Evolutionary conservation across 139 green algal species (phyloP).

Genomic region (Chlamydomonas incerta): DNA sequence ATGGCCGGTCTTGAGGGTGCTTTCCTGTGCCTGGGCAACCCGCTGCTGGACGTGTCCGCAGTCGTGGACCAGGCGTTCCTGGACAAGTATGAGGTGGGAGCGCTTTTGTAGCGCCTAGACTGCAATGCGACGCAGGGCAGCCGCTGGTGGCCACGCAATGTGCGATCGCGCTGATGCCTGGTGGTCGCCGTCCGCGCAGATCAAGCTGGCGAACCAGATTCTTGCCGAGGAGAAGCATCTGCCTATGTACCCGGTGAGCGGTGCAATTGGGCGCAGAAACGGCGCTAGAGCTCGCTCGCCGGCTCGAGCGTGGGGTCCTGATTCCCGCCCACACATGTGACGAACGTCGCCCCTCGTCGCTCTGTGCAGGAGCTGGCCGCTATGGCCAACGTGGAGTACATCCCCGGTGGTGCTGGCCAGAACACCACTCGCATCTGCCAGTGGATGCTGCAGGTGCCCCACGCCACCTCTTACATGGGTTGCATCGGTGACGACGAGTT

Average conservation of each 20-base stretch:
- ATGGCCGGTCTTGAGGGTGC: conserved; percentile 58
- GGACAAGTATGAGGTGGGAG: conserved; percentile 87
- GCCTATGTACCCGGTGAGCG: conserved; percentile 86
- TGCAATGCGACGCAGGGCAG: background rate
- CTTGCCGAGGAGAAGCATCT: conserved; percentile 97
- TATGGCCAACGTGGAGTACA: conserved; percentile 92
- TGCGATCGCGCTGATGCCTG: too few relatives aligned
- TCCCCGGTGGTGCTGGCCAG: conserved; percentile 97
- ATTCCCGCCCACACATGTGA: background rate
- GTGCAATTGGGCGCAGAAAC: background rate
- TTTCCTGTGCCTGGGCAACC: conserved; percentile 96
- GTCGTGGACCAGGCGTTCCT: conserved; percentile 88
- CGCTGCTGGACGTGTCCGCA: conserved; percentile 94
- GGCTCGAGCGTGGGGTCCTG: background rate
- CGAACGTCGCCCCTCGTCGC: background rate
- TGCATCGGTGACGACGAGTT: conserved; percentile 97
- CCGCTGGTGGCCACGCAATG: too few relatives aligned
- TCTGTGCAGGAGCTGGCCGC: conserved; percentile 83
- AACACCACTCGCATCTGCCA: conserved; percentile 97
- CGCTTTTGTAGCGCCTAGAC: background rate
- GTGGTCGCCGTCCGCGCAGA: conserved; percentile 58
- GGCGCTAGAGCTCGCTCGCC: background rate
- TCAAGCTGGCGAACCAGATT: conserved; percentile 97
- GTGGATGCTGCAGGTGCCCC: conserved; percentile 94
- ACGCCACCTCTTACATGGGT: conserved; percentile 95